Evolutionary conservation across 805 yeast species (phyloP), one percentile per base, ranked within the genome.

Genomic region (Wickerhamomyces subpelliculosus): DNA sequence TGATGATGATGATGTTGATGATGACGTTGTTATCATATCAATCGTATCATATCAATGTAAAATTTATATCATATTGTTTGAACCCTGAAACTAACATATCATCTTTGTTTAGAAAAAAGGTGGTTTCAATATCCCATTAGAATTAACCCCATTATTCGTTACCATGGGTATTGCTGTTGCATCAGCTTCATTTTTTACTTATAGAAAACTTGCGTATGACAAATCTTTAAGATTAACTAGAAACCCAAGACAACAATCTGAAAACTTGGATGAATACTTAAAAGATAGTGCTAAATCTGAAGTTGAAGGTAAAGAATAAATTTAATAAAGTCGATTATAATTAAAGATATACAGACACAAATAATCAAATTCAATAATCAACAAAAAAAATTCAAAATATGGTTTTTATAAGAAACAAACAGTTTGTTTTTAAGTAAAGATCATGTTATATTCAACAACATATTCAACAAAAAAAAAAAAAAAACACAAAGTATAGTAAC

Each of bases 101-200:
- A 24, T 14, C 16, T 17, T n/a, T 24, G 19, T 32, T 42, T 46
- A 62, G 61, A 67, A 65, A 49, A 65, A 65, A 51, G 42, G 60
- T 39, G 62, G 62, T 41, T 35, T 52, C 31, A 51, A 53, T 31
- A 48, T 74, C 38, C 80, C 80, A 52, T 70, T 74, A 38, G 81
- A 75, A 61, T 58, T 75, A 51, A 71, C 76, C 41, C 81, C 81
- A 54, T 63, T 75, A 46, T 73, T 73, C 51, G 61, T 71, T 26
- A 79, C 78, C 28, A 68, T 75, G 65, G 72, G 73, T 54, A 70
- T 72, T 41, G 81, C 79, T 27, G 51, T 61, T 39, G 44, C 71
- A 29, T 67, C 72, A 27, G 80, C 77, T 38, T 48, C 65, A 43
- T 75, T 58, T 62, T 75, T 75, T 63, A 52, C 73, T 12, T 65